Evolutionary conservation across 345 rosid genomes (phyloP).

Genomic region (Eucalyptus victrix): DNA sequence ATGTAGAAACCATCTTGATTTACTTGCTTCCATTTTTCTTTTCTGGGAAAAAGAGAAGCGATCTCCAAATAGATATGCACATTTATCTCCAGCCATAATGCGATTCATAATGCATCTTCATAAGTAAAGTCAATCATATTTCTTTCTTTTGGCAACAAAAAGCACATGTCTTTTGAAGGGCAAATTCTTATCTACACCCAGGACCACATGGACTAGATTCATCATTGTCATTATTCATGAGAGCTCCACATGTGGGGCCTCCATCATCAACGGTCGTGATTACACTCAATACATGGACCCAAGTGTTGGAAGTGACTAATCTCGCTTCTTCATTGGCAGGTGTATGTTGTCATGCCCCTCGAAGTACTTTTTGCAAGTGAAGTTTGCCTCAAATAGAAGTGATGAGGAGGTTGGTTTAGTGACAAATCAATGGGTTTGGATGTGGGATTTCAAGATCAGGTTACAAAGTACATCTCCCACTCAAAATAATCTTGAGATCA

Average conservation of each 20-base stretch:
- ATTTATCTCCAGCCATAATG: neutral
- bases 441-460: neutral
- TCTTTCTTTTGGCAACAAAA: neutral
- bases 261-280: fast-evolving
- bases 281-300: neutral
- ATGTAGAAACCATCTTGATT: neutral
- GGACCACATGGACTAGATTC: neutral
- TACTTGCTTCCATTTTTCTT: neutral
- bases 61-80: neutral
- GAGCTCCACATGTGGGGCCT: neutral
- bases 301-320: neutral
- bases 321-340: neutral
- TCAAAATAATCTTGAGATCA: neutral
- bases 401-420: neutral
- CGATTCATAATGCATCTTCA: neutral
- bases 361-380: neutral
- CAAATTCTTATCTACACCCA: neutral
- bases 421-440: neutral
- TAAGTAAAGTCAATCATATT: neutral
- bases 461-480: neutral
- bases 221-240: neutral
- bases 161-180: neutral
- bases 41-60: neutral
- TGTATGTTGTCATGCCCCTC: neutral
- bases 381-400: neutral